Evolutionary conservation across 352 stramenopile genomes (phyloP).

Genomic region (Vaucheria bursata): DNA sequence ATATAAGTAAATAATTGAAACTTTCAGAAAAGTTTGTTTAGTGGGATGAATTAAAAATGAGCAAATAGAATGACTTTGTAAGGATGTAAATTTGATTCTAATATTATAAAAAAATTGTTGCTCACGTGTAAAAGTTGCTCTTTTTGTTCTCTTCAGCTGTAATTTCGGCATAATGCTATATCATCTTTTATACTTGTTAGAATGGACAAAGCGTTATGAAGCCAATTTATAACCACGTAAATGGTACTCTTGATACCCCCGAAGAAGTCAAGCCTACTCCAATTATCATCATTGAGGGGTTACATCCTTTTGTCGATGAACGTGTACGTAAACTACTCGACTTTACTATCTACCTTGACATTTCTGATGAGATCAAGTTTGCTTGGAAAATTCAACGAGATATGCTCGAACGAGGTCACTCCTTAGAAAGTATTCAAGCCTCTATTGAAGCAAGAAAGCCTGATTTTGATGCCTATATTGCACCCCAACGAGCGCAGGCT

Average conservation of each 20-base stretch:
- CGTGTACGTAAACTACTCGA: constrained; percentile 68
- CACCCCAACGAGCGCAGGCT: constrained; percentile 62
- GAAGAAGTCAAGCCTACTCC: constrained; percentile 68
- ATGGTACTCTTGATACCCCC: constrained; percentile 69
- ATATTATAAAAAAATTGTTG: too few species aligned
- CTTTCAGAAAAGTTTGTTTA: too few species aligned
- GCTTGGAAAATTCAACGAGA: constrained; percentile 78
- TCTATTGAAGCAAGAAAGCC: constrained; percentile 73
- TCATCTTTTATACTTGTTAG: too few species aligned
- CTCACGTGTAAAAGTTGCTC: too few species aligned
- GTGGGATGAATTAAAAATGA: too few species aligned
- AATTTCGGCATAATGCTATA: too few species aligned
- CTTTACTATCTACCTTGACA: constrained; percentile 75
- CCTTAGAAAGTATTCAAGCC: constrained; percentile 67
- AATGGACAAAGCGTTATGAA: constrained; percentile 63
- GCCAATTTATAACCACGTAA: constrained; percentile 79
- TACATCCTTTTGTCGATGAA: constrained; percentile 69
- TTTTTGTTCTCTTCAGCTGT: too few species aligned
- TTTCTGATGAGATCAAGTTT: constrained; percentile 71
- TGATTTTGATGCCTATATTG: constrained; percentile 72
- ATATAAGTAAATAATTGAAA: too few species aligned
- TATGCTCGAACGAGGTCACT: constrained; percentile 72
- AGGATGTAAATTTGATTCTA: too few species aligned
- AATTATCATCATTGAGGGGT: constrained; percentile 73
- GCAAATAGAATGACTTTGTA: too few species aligned